phyloP scores from a whole-genome alignment of 768 basidiomycete genomes.

The Erythrobasidium yunnanense region DNA sequence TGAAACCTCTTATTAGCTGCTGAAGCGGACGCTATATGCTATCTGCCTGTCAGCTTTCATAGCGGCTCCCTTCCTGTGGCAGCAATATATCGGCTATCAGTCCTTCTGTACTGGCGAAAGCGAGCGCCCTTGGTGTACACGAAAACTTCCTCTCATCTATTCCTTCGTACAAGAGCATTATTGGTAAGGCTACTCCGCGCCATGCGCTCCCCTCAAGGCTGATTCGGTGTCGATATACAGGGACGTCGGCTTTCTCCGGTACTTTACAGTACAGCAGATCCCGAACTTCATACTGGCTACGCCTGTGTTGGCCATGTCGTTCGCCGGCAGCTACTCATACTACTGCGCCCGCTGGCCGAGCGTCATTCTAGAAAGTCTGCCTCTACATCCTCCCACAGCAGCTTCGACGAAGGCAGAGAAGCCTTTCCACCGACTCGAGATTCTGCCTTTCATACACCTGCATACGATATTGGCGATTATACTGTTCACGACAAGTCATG shows the following conservation, averaged over 20 bases:
- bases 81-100: slow-evolving; percentile 59
- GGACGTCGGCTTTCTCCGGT: slow-evolving; percentile 70
- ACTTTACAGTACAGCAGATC: slow-evolving; percentile 70
- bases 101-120: slow-evolving; percentile 51
- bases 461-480: slow-evolving; percentile 50
- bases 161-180: slow-evolving; percentile 68
- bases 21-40: not conserved
- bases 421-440: slow-evolving; percentile 47
- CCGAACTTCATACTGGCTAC: slow-evolving; percentile 76
- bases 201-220: not conserved
- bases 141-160: slow-evolving; percentile 60
- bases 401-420: not conserved
- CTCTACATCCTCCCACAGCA: too few species aligned
- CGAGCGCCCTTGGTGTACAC: slow-evolving; percentile 55
- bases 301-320: slow-evolving; percentile 53
- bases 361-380: not conserved
- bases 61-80: slow-evolving; percentile 57
- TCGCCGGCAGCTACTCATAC: slow-evolving; percentile 44
- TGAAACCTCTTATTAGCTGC: not conserved
- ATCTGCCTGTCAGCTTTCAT: slow-evolving; percentile 35
- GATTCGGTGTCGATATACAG: slow-evolving; percentile 30
- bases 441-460: slow-evolving; percentile 68
- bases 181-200: slow-evolving; percentile 46
- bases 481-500: slow-evolving; percentile 68
- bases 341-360: slow-evolving; percentile 25